These are phyloP conservation scores for Diaporthe capsici DNA, from an alignment of 2,329 filamentous ascomycete genomes.

Conservation along the genomic window DNA sequence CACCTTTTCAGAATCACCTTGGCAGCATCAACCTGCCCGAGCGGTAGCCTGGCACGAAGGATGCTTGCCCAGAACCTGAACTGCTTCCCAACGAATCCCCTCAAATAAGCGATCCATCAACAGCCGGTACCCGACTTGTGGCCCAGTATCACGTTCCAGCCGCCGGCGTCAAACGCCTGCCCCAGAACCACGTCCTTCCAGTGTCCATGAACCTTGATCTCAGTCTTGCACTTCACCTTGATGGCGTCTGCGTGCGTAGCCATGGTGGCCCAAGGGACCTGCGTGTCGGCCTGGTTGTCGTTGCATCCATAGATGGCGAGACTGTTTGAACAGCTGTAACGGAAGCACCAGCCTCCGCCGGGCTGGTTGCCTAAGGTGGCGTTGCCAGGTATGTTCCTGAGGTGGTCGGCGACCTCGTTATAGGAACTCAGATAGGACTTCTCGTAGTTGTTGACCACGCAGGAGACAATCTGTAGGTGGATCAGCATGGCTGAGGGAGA, in stretches of 20 bases:
- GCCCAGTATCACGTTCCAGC: conserved; percentile 31
- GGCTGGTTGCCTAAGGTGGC: conserved; percentile 15
- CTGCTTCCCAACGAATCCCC: neutral
- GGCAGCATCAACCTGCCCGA: neutral
- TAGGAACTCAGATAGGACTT: neutral
- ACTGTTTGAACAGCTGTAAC: conserved; percentile 18
- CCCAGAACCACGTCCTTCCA: neutral
- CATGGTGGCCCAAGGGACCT: conserved; percentile 22
- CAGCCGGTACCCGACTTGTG: neutral
- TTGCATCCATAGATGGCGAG: conserved; percentile 37
- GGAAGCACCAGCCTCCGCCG: conserved; percentile 24
- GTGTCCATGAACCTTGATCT: neutral
- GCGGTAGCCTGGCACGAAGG: neutral
- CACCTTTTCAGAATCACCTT: neutral
- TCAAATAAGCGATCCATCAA: neutral
- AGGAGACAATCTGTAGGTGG: neutral
- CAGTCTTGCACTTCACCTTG: neutral
- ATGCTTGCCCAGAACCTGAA: neutral
- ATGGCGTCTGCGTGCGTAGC: conserved; percentile 30
- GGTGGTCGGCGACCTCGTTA: neutral
- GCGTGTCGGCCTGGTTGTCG: conserved; percentile 9
- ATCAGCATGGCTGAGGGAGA: neutral
- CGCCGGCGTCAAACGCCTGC: conserved; percentile 23
- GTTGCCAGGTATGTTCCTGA: neutral
- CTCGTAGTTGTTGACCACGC: neutral